Conservation (phyloP, 495 filamentous ascomycete genomes). For the Gamarada debralockiae region DNA sequence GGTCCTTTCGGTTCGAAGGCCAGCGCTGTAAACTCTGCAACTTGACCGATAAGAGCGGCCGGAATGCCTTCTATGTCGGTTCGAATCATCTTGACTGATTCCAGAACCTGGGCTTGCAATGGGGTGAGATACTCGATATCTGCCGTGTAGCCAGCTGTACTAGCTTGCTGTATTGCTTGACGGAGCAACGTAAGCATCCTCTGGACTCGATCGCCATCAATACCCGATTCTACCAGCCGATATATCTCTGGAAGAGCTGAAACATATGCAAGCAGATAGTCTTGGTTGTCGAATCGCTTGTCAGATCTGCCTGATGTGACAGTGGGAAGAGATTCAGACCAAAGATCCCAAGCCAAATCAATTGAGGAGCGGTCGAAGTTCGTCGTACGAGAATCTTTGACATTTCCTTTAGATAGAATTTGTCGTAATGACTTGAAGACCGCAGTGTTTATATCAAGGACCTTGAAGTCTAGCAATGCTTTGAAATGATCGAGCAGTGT, state of each 20-base stretch:
- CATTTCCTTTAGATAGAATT: slow-evolving; percentile 55
- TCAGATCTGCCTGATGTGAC: slow-evolving; percentile 38
- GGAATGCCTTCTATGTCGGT: slow-evolving; percentile 64
- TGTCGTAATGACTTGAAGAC: slow-evolving; percentile 64
- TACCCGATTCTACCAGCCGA: slow-evolving; percentile 62
- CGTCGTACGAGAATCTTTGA: slow-evolving; percentile 34
- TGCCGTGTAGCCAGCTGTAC: slow-evolving; percentile 69
- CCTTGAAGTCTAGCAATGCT: slow-evolving; percentile 51
- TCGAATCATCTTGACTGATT: slow-evolving; percentile 67
- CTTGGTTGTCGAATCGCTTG: slow-evolving; percentile 61
- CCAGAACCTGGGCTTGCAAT: slow-evolving; percentile 70
- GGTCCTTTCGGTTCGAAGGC: slow-evolving; percentile 45
- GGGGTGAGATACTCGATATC: slow-evolving; percentile 83
- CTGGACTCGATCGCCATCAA: slow-evolving; percentile 57
- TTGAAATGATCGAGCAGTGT: slow-evolving; percentile 64
- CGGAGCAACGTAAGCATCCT: slow-evolving; percentile 59
- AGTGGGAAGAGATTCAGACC: slow-evolving; percentile 60
- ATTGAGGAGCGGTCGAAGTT: slow-evolving; percentile 54
- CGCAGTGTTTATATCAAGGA: slow-evolving; percentile 67
- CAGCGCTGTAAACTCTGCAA: slow-evolving; percentile 66
- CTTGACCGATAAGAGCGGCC: slow-evolving; percentile 59
- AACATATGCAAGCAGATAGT: slow-evolving; percentile 74
- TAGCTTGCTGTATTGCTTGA: slow-evolving; percentile 51
- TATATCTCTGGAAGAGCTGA: slow-evolving; percentile 75
- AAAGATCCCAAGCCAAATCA: slow-evolving; percentile 66